Evolutionary conservation across 2,329 filamentous ascomycete species (phyloP).

Genomic region (Dactylella cylindrospora): DNA sequence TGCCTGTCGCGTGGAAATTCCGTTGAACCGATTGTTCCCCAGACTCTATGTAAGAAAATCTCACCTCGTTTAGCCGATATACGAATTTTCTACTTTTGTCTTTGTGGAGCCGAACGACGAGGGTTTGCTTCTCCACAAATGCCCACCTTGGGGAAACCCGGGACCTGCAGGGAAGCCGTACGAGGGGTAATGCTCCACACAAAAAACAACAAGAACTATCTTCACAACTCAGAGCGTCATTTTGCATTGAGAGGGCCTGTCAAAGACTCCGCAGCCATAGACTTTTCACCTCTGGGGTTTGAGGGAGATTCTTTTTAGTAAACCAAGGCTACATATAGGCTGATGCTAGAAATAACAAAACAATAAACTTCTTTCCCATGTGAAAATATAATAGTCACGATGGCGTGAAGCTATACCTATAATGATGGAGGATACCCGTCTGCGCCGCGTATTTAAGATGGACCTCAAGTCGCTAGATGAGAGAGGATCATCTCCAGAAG

Average conservation of each 20-base stretch:
- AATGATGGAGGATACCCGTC: background rate
- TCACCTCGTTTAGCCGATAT: too few relatives aligned
- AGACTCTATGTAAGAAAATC: too few relatives aligned
- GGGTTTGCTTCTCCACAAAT: constrained; percentile 30
- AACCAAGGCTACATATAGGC: too few relatives aligned
- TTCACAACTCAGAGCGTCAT: too few relatives aligned
- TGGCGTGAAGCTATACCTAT: too few relatives aligned
- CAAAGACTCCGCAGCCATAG: too few relatives aligned
- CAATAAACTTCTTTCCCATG: constrained; percentile 10
- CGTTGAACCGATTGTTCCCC: constrained; percentile 21
- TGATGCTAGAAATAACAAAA: constrained; percentile 6
- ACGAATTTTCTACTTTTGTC: constrained; percentile 8
- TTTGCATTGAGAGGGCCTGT: too few relatives aligned
- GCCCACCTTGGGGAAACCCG: constrained; percentile 13
- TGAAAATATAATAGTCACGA: constrained; percentile 15
- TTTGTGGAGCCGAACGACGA: constrained; percentile 33
- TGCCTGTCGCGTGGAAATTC: constrained; percentile 12
- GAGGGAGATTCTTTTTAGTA: constrained; percentile 2
- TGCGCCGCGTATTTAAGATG: constrained; percentile 31
- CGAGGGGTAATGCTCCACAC: too few relatives aligned
- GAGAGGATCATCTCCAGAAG: background rate
- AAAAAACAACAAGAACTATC: too few relatives aligned
- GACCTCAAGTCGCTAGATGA: constrained; percentile 1
- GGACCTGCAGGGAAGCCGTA: constrained; percentile 8
- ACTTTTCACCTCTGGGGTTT: too few relatives aligned